Base-by-base conservation (phyloP, 2,329 filamentous ascomycete species). In the Diplodia sapinea region DNA sequence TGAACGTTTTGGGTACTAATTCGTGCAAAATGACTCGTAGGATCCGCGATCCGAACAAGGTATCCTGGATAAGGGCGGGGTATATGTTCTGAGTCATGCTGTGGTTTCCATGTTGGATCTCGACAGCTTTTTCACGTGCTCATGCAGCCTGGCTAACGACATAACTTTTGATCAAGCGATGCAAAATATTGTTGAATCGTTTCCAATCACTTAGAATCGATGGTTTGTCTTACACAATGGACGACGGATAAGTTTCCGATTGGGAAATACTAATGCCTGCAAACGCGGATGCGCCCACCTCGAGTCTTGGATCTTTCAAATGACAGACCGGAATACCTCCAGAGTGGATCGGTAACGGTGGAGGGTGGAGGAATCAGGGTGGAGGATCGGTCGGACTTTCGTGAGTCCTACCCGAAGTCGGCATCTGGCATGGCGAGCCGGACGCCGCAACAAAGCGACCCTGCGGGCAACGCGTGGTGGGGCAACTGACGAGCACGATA, bases 341-440 rank as follows among this genome's bases (percentile, higher is more conserved):
- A 8, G 8, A 55, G 52, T 55, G 52, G 31, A 55, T 36, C 29
- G 26, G 26, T 4, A 31, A n/a, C 17, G 6, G 15, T 33, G 31
- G 43, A 26, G 36, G 36, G 56, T 59, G 56, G 43, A 62, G 40
- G 17, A 31, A 33, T 49, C n/a, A 23, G 51, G 47, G 59, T 51
- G 47, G 43, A 63, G 43, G 43, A 13, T 38, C 29, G 59, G 59
- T 51, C 59, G 59, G 59, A n/a, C 36, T 17, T 12, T 47, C 12
- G 23, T 5, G 33, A 9, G 29, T 11, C 12, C 29, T 20, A 63
- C 31, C 59, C 59, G 59, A 63, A 63, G 31, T 63, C 59, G 59
- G 59, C 59, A 63, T 62, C 43, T 51, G 47, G 20, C 13, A 8
- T 31, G 43, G n/a, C 47, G 31, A 63, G 59, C 59, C 59, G 59